phyloP scores from a whole-genome alignment of 1,139 yeast species.

The Taiozyma sp. region DNA sequence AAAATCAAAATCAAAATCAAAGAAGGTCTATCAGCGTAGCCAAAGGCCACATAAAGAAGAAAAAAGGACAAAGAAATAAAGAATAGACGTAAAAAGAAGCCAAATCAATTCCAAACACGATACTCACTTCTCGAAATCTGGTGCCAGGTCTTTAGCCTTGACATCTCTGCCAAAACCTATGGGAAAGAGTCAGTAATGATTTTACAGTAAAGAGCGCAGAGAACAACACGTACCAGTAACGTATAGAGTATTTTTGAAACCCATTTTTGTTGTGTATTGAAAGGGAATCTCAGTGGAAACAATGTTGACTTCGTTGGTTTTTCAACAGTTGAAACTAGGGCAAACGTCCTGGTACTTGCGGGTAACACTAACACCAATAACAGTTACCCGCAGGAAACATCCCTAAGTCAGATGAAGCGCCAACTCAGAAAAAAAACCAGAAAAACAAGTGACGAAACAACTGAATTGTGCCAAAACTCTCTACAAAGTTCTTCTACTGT shows the following conservation, averaged over 20 bases:
- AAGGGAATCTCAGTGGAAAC: not conserved
- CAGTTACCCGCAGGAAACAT: not conserved
- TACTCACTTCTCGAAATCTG: constrained; percentile 63
- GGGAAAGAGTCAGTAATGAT: not conserved
- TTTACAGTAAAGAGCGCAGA: not conserved
- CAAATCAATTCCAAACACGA: constrained; percentile 7
- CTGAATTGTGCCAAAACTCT: not conserved
- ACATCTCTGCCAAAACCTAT: constrained; percentile 52
- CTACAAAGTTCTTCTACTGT: not conserved
- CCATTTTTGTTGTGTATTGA: constrained; percentile 29
- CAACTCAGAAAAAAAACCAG: not conserved
- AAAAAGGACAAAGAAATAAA: not conserved
- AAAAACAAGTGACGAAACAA: not conserved
- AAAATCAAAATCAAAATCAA: not conserved
- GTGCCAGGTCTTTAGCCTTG: constrained; percentile 62
- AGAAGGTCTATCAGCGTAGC: not conserved
- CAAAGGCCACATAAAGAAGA: not conserved
- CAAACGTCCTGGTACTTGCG: not conserved
- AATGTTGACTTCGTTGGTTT: not conserved
- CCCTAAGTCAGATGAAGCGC: not conserved
- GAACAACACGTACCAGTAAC: constrained; percentile 37
- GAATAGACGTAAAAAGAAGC: constrained; percentile 3
- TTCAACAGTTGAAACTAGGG: not conserved
- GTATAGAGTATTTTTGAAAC: constrained; percentile 46
- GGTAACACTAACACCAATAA: not conserved